phyloP scores from a whole-genome alignment of 1,284 basidiomycete species.

The Inonotus obliquus region DNA sequence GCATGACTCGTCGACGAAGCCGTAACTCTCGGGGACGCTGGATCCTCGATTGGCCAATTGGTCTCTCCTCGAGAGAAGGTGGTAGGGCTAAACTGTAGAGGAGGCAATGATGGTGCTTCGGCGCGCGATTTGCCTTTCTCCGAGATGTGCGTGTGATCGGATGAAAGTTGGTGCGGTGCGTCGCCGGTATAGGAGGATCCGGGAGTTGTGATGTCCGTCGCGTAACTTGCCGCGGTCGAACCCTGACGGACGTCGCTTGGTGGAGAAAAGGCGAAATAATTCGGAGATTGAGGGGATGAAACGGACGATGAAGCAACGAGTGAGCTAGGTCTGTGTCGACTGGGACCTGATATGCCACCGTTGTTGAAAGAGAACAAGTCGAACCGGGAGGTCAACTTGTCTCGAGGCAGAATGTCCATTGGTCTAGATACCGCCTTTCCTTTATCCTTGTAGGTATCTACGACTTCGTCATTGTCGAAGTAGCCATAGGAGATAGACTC shows the following conservation, averaged over 20 bases:
- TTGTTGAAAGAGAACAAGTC: constrained; percentile 15
- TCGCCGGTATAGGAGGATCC: constrained; percentile 11
- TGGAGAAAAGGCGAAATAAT: constrained; percentile 15
- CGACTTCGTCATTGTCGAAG: background rate
- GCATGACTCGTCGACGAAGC: constrained; percentile 1
- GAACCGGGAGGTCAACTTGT: constrained; percentile 7
- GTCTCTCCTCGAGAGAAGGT: constrained; percentile 41
- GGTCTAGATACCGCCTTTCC: constrained; percentile 17
- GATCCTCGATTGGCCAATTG: constrained; percentile 33
- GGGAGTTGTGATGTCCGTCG: constrained; percentile 15
- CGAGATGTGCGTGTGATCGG: background rate
- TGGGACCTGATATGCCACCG: constrained; percentile 6
- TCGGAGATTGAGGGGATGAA: constrained; percentile 10
- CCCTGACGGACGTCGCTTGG: background rate
- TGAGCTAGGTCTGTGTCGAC: background rate
- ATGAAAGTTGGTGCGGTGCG: constrained; percentile 9
- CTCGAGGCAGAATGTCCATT: constrained; percentile 17
- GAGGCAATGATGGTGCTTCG: constrained; percentile 55
- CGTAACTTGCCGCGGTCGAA: constrained; percentile 3
- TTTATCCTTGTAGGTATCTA: constrained; percentile 12
- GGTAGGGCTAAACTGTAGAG: constrained; percentile 53
- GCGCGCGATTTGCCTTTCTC: constrained; percentile 46
- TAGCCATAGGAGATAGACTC: background rate
- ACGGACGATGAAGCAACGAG: constrained; percentile 9
- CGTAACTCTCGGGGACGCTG: background rate